Evolutionary conservation across 2,329 filamentous ascomycete species (phyloP).

Genomic region (Pyrenochaeta sp.): DNA sequence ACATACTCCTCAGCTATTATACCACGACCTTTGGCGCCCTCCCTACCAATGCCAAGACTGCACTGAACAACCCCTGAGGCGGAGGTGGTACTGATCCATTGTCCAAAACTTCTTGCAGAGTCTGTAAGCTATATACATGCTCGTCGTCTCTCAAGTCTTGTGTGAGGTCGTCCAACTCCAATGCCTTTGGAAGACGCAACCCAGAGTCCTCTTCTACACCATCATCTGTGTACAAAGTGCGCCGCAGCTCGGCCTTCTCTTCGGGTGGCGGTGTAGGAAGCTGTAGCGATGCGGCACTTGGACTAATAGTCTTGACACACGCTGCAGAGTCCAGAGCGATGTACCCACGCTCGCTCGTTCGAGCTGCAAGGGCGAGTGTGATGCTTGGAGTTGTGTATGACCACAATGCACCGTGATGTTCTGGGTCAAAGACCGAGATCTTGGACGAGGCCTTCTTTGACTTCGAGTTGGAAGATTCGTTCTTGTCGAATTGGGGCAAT

Average conservation of each 20-base stretch:
- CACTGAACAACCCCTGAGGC: constrained; percentile 24
- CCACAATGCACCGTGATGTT: constrained; percentile 67
- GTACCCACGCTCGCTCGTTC: constrained; percentile 73
- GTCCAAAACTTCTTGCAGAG: constrained; percentile 27
- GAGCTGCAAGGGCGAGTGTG: constrained; percentile 73
- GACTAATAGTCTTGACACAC: constrained; percentile 65
- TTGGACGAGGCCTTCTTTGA: constrained; percentile 53
- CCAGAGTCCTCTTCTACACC: constrained; percentile 11
- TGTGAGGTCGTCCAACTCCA: constrained; percentile 14
- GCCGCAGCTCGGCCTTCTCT: constrained; percentile 41
- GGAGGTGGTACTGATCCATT: constrained; percentile 21
- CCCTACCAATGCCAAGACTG: constrained; percentile 24
- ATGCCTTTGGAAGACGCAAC: constrained; percentile 1
- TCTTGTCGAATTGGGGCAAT: constrained; percentile 46
- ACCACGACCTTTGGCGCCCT: constrained; percentile 18
- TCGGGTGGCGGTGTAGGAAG: constrained; percentile 44
- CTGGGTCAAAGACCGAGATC: constrained; percentile 72
- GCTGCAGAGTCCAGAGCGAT: constrained; percentile 78
- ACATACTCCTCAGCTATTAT: constrained; percentile 7
- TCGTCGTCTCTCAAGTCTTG: constrained; percentile 21
- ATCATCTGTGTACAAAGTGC: constrained; percentile 13
- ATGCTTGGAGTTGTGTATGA: constrained; percentile 63
- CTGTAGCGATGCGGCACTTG: constrained; percentile 34
- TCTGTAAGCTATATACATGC: constrained; percentile 22
- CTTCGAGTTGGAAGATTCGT: constrained; percentile 38